phyloP scores from a whole-genome alignment of 176 grass and related monocot species.

The Oryza punctata region DNA sequence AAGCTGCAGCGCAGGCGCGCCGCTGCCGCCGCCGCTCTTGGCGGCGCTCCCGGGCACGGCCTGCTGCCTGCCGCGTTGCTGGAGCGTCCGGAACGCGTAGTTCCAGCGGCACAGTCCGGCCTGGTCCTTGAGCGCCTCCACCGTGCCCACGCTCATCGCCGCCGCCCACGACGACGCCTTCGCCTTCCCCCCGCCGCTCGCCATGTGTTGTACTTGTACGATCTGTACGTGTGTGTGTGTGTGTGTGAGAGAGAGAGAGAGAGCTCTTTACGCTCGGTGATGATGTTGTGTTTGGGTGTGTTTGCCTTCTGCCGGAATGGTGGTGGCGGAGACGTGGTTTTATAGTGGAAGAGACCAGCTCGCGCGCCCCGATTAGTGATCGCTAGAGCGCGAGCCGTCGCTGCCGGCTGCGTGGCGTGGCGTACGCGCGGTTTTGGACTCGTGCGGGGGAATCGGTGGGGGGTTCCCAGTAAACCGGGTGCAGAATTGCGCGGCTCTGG shows the following conservation, averaged over 20 bases:
- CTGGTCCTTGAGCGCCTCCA: constrained; percentile 65
- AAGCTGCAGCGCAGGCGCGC: background rate
- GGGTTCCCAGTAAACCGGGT: constrained; percentile 42
- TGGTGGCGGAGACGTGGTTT: background rate
- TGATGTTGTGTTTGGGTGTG: background rate
- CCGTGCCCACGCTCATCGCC: constrained; percentile 45
- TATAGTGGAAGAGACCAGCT: background rate
- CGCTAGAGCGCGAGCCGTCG: constrained; percentile 23
- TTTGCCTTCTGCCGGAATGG: background rate
- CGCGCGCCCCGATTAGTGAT: background rate
- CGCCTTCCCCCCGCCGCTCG: constrained; percentile 32
- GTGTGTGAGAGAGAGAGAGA: too few relatives aligned
- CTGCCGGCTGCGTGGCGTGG: background rate
- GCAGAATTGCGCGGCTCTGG: background rate
- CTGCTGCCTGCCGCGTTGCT: constrained; percentile 17
- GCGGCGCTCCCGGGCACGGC: background rate
- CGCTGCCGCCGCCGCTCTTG: background rate
- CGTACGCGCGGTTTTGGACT: constrained; percentile 31
- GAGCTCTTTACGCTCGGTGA: background rate
- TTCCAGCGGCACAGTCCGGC: constrained; percentile 56
- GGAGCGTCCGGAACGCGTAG: constrained; percentile 44
- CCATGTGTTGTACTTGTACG: constrained; percentile 12
- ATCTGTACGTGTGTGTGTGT: background rate
- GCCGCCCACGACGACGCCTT: constrained; percentile 41
- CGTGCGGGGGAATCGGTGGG: constrained; percentile 22